These are phyloP conservation scores for Raphanus hybrid DNA, from an alignment of 441 rosid genomes.

Conservation along the genomic window DNA sequence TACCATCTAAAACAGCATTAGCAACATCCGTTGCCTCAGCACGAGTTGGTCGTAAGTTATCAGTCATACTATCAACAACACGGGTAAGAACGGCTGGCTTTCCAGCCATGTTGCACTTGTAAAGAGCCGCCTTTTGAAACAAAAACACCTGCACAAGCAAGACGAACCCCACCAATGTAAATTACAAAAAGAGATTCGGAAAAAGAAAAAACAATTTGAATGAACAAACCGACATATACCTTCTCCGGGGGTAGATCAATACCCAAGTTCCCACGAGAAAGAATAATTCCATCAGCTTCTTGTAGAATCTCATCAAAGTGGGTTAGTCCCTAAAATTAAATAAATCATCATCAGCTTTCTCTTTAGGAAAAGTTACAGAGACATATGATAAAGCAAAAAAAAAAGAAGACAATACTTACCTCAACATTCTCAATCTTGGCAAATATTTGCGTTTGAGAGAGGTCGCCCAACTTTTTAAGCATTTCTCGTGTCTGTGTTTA, in stretches of 20 bases:
- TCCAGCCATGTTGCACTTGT: conserved; percentile 99
- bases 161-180: background rate
- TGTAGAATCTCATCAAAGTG: conserved; percentile 94
- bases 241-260: conserved; percentile 97
- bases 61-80: conserved; percentile 99
- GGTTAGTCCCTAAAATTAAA: conserved; percentile 63
- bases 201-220: background rate
- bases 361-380: background rate
- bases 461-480: conserved; percentile 86
- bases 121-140: conserved; percentile 95
- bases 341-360: conserved; percentile 25
- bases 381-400: background rate
- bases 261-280: conserved; percentile 94
- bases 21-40: conserved; percentile 99
- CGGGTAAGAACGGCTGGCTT: conserved; percentile 98
- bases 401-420: conserved; percentile 44
- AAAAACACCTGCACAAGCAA: conserved; percentile 70
- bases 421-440: conserved; percentile 96
- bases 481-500: conserved; percentile 76
- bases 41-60: conserved; percentile 96
- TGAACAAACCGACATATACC: conserved; percentile 46
- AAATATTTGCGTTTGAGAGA: conserved; percentile 89
- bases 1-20: conserved; percentile 98
- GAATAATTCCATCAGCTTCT: conserved; percentile 95
- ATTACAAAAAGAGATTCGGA: background rate